These are phyloP conservation scores for Penicillium brevicompactum DNA, from an alignment of 2,329 filamentous ascomycete species.

Conservation along the genomic window DNA sequence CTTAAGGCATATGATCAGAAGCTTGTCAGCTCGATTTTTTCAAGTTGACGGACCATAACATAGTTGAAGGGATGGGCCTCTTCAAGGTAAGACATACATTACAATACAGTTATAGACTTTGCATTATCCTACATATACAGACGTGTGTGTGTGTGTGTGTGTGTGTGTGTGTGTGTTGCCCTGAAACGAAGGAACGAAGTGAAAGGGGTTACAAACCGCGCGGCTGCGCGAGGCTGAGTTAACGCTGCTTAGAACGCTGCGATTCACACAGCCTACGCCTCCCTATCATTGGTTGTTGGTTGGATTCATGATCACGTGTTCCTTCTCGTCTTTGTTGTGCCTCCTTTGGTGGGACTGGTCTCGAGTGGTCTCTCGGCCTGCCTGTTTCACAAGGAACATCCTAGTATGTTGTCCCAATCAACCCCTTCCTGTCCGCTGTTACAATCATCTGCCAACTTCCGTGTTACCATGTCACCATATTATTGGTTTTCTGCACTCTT, in stretches of 20 bases:
- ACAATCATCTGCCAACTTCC: too few species aligned
- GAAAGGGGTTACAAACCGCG: constrained; percentile 3
- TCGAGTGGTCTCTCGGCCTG: neutral
- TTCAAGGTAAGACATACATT: too few species aligned
- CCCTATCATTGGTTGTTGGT: constrained; percentile 4
- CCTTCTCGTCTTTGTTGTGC: constrained; percentile 3
- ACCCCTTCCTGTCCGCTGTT: neutral
- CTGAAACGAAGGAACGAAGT: constrained; percentile 9
- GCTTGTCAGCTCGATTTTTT: too few species aligned
- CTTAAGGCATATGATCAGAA: too few species aligned
- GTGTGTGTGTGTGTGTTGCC: too few species aligned
- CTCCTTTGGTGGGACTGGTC: constrained; percentile 1
- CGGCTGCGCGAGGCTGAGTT: constrained; percentile 1
- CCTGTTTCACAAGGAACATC: neutral
- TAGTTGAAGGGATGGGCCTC: too few species aligned
- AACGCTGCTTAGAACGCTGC: neutral
- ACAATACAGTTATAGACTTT: too few species aligned
- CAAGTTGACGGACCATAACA: too few species aligned
- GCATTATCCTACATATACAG: too few species aligned
- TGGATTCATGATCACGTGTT: constrained; percentile 2
- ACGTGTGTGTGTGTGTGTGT: too few species aligned
- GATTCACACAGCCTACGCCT: constrained; percentile 1
- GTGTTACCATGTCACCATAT: too few species aligned
- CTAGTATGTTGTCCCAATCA: neutral
- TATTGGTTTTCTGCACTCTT: too few species aligned